Base-by-base conservation (phyloP, 164 flowering plant genomes). In the Stephania japonica region DNA sequence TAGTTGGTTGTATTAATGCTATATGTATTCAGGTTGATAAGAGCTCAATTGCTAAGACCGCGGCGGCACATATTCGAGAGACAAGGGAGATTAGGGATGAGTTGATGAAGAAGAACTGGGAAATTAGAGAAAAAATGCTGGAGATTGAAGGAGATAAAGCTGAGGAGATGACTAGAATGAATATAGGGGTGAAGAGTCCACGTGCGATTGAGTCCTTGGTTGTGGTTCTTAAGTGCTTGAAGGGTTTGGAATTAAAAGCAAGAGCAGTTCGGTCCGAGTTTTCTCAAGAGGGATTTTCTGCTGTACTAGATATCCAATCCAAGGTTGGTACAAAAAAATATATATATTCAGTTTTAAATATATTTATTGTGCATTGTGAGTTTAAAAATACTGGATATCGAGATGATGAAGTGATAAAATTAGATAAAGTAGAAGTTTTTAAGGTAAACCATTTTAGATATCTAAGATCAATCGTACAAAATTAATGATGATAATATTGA, bases 21-120 rank as follows among this genome's bases (percentile, higher is more conserved):
- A n/a, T n/a, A n/a, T n/a, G 63, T 67, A 80, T 56, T 56, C 77
- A 88, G 90, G 73, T 26, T 67, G 89, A 87, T 65, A 85, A 85
- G 78, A 84, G 79, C 27, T 78, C 87, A 8, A 81, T 87, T 0
- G 70, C 84, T 43, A 76, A 78, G 75, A 62, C 19, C 27, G 86
- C 90, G 0, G 61, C 78, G 1, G 26, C 13, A 53, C 79, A 73
- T 6, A 44, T 87, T 56, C 53, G 73, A 41, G 74, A 82, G 71
- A 67, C 84, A 79, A 70, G 82, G 71, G 26, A 67, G 3, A n/a
- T n/a, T 0, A 81, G 75, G 73, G 75, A 80, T 41, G 83, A 77
- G 74, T 44, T 86, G 78, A 43, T 75, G 75, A 79, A 72, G 68
- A 63, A 73, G 63, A 83, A 77, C 38, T 0, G 10, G 7, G 84